Evolutionary conservation across 768 basidiomycete genomes (phyloP).

Genomic region (Rhodotorula diobovata): DNA sequence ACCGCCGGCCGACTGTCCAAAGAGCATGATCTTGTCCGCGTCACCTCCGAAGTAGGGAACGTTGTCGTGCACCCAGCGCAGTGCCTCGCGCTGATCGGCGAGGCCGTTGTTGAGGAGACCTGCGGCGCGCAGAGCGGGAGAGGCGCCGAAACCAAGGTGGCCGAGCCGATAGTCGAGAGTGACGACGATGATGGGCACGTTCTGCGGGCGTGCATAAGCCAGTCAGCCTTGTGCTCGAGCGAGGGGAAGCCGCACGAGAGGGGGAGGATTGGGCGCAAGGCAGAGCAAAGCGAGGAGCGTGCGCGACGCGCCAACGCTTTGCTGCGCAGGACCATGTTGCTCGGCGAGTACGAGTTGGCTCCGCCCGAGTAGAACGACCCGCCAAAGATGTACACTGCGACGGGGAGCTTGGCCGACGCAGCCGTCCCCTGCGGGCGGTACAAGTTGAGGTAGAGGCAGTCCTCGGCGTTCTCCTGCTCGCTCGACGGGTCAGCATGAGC

Average conservation of each 20-base stretch:
- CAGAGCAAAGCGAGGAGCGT: too few species aligned
- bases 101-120: slow-evolving; percentile 54
- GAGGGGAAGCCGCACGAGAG: too few species aligned
- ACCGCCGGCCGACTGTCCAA: slow-evolving; percentile 19
- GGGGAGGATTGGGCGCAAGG: too few species aligned
- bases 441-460: slow-evolving; percentile 29
- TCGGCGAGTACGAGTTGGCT: slow-evolving; percentile 1
- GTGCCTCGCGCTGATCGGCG: slow-evolving; percentile 55
- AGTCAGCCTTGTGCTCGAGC: slow-evolving; percentile 46
- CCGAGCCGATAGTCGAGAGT: slow-evolving; percentile 60
- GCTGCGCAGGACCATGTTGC: not conserved
- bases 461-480: slow-evolving; percentile 10
- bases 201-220: not conserved
- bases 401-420: slow-evolving; percentile 38
- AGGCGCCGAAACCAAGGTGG: slow-evolving; percentile 54
- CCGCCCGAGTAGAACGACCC: slow-evolving; percentile 14
- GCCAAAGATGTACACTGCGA: slow-evolving; percentile 14
- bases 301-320: not conserved
- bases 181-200: slow-evolving; percentile 55
- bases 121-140: slow-evolving; percentile 52
- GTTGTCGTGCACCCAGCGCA: slow-evolving; percentile 57
- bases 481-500: too few species aligned
- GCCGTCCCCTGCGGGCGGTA: slow-evolving; percentile 27
- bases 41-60: slow-evolving; percentile 23
- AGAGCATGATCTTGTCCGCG: slow-evolving; percentile 20